Evolutionary conservation across 352 stramenopile genomes (phyloP).

Genomic region (Pseudoperonospora humuli): DNA sequence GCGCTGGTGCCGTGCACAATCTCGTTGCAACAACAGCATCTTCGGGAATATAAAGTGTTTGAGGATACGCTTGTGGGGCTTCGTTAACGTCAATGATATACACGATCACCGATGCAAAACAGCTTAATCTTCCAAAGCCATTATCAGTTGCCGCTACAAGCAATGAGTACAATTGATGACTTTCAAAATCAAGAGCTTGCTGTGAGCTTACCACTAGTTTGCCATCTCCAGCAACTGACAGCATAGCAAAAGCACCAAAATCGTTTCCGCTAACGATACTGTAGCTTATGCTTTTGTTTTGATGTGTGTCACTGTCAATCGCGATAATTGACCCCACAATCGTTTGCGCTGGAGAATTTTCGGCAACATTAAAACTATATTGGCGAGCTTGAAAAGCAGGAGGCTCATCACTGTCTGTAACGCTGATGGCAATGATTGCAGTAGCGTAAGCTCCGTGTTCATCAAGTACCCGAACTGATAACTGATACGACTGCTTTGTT

Average conservation of each 20-base stretch:
- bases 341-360: slow-evolving; percentile 32
- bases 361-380: slow-evolving; percentile 29
- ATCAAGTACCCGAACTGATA: slow-evolving; percentile 12
- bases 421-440: slow-evolving; percentile 20
- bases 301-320: slow-evolving; percentile 32
- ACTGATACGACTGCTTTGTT: slow-evolving; percentile 10
- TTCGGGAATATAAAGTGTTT: slow-evolving; percentile 17
- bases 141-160: slow-evolving; percentile 14
- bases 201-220: slow-evolving; percentile 25
- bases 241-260: slow-evolving; percentile 30
- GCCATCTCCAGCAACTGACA: slow-evolving; percentile 30
- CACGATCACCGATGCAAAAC: slow-evolving; percentile 8
- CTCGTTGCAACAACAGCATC: slow-evolving; percentile 9
- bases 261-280: slow-evolving; percentile 34
- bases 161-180: slow-evolving; percentile 16
- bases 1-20: slow-evolving; percentile 1
- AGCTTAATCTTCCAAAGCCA: not conserved
- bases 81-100: slow-evolving; percentile 14
- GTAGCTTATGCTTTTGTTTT: slow-evolving; percentile 50
- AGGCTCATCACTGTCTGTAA: slow-evolving; percentile 42
- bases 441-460: slow-evolving; percentile 9
- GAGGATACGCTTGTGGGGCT: not conserved
- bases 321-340: slow-evolving; percentile 26
- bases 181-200: slow-evolving; percentile 38
- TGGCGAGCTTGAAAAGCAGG: slow-evolving; percentile 25